phyloP scores from a whole-genome alignment of 1,284 basidiomycete genomes.

The Coniophora puteana region DNA sequence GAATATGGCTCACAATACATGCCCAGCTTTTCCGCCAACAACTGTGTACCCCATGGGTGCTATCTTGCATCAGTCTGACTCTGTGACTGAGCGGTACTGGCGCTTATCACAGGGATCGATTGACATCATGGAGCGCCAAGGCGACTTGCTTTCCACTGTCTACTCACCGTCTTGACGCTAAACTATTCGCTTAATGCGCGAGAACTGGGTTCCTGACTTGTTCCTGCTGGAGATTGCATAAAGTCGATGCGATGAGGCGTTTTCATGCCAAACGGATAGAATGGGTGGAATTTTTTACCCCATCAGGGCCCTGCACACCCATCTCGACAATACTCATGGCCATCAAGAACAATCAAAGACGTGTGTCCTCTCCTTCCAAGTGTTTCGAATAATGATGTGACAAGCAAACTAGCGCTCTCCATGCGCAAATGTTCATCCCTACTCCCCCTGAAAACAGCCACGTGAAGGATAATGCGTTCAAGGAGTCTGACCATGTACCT shows the following conservation, averaged over 20 bases:
- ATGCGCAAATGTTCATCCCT: conserved; percentile 54
- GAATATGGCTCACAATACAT: too few species aligned
- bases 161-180: conserved; percentile 13
- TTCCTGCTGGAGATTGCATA: not conserved
- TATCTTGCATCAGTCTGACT: too few species aligned
- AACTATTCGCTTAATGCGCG: conserved; percentile 11
- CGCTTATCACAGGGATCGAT: conserved; percentile 15
- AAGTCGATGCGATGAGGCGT: too few species aligned
- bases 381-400: not conserved
- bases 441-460: conserved; percentile 61
- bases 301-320: conserved; percentile 47
- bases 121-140: conserved; percentile 23
- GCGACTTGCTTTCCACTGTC: conserved; percentile 20
- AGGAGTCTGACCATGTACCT: too few species aligned
- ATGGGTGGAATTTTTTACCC: too few species aligned
- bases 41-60: too few species aligned
- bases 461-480: too few species aligned
- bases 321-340: conserved; percentile 40
- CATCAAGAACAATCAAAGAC: conserved; percentile 52
- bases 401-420: not conserved
- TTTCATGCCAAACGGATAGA: too few species aligned
- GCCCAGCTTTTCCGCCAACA: too few species aligned
- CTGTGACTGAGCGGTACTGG: too few species aligned
- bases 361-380: conserved; percentile 24
- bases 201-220: conserved; percentile 11